Base-by-base conservation (phyloP, 768 basidiomycete species). In the Filobasidium wieringae region DNA sequence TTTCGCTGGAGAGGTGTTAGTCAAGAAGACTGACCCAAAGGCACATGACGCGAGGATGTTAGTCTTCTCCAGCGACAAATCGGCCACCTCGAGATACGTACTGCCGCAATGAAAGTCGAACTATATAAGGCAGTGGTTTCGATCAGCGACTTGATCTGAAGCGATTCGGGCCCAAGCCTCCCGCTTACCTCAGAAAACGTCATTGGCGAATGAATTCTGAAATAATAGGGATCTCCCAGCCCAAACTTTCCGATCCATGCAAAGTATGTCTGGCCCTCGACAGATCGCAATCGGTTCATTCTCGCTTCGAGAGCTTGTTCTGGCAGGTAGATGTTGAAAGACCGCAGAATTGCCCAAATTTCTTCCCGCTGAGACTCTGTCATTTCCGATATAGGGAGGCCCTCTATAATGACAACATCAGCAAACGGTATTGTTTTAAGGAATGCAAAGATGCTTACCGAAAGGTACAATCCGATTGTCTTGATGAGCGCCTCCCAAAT, bases 31-130 rank as follows among this genome's bases (percentile, higher is more conserved):
- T 66, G 30, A 3, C 9, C 1, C 29, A 31, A 26, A 24, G 52
- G n/a, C 41, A 19, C 26, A 34, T 36, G n/a, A n/a, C n/a, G 24
- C 26, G 8, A 40, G 24, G n/a, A 26, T 33, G 51, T 14, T n/a
- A 33, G 33, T 11, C 4, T 4, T 39, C n/a, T 32, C 29, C 11
- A 11, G 41, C 2, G 0, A 15, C 14, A 41, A 31, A 22, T 39
- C 27, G 26, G 26, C 31, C 36, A 17, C 19, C n/a, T 7, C 12
- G 15, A 14, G 26, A 2, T 17, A 60, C 65, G 53, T 31, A 66
- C 65, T 67, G n/a, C 69, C 69, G 53, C 67, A 70, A 54, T 70
- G 69, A 57, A 68, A 68, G 56, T 70, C 69, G 37, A 70, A 68
- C 63, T 63, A 34, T 14, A 2, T 15, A 51, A 26, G 15, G 51